phyloP scores from a whole-genome alignment of 768 basidiomycete species.

The Goffeauzyma gilvescens region DNA sequence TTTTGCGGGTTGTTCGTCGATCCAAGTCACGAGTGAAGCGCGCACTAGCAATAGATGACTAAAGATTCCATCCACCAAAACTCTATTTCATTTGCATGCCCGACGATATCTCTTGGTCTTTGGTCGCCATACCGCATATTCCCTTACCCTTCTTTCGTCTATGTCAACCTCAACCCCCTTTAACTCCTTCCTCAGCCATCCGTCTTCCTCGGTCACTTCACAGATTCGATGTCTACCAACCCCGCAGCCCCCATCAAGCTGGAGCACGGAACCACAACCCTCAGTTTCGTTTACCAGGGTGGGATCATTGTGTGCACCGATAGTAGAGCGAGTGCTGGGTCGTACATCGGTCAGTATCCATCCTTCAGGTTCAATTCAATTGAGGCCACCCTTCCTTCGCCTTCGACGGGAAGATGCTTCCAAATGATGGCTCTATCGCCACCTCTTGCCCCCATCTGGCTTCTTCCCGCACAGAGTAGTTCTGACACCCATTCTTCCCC shows the following conservation, averaged over 20 bases:
- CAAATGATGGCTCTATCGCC: too few species aligned
- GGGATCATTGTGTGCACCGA: constrained; percentile 99
- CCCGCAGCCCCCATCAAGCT: constrained; percentile 92
- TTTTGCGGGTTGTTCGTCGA: too few species aligned
- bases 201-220: constrained; percentile 76
- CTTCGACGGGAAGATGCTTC: too few species aligned
- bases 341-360: constrained; percentile 64
- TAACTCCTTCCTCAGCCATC: constrained; percentile 45
- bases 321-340: constrained; percentile 89
- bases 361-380: too few species aligned
- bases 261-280: constrained; percentile 91
- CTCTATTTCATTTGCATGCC: too few species aligned
- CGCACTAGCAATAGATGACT: too few species aligned
- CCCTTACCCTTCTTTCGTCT: neutral
- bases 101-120: neutral
- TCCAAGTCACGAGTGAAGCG: too few species aligned
- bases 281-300: constrained; percentile 89
- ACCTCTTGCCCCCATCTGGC: too few species aligned
- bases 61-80: too few species aligned
- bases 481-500: neutral
- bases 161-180: neutral
- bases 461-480: neutral
- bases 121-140: neutral
- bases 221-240: constrained; percentile 75
- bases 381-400: too few species aligned